Base-by-base conservation (phyloP, 805 yeast species). In the Saccharomyces mikatae region DNA sequence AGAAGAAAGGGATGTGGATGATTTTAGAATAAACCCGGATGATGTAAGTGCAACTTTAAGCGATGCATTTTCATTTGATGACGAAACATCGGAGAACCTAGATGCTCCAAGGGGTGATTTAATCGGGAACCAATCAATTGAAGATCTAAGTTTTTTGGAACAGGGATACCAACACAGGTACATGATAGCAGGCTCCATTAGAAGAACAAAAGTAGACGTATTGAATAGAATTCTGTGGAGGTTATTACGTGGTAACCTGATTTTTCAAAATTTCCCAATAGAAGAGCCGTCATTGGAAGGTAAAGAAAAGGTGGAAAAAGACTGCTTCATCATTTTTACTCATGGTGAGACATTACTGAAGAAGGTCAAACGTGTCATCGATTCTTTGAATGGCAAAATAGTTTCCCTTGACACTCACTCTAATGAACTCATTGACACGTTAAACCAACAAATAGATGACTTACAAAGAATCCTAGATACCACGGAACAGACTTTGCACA, bases 171-270 rank as follows among this genome's bases (percentile, higher is more conserved):
- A 70, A 41, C 63, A 63, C 41, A 65, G 60, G 47, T 67, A 60
- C 28, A 65, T 69, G 65, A 57, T 74, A 32, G 81, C 94, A 8
- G 99, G 98, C 52, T 91, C 92, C 13, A 84, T 94, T 48, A 78
- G 83, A 47, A 79, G 94, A 62, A 80, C 76, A 10, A 87, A 86
- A 64, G 77, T 89, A 28, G 80, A 78, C 14, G 76, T 85, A 1
- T 75, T 94, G 58, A 90, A 90, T 67, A 87, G 83, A 63, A 89
- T 94, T 54, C 73, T 90, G 49, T 94, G 97, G 96, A 81, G 99
- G 72, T 83, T 89, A 21, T 78, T 92, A 58, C 83, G 99, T 69
- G 99, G 99, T 65, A 94, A 94, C 69, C 75, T 95, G 60, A 89
- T 80, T 64, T 80, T 91, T 69, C 84, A 84, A 60, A 80, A 86